Evolutionary conservation across 176 grass and related monocot genomes (phyloP), one percentile per base, ranked within the genome.

Genomic region (Oryza punctata): DNA sequence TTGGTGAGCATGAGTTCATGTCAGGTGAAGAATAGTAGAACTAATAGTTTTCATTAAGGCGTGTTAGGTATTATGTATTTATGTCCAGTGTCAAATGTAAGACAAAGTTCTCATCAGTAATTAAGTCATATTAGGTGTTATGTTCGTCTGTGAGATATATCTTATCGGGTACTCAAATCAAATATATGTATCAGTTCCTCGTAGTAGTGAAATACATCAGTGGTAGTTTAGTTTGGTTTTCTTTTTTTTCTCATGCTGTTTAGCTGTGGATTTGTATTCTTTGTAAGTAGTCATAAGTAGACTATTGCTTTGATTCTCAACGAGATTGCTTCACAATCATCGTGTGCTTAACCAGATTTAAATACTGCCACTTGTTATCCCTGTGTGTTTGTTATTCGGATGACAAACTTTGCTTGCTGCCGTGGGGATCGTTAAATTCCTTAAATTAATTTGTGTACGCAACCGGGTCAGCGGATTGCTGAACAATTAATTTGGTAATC

Each of bases 91-190:
- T 24, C n/a, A 24, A 24, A 24, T 11, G 52, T 18, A 16, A 16
- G 47, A 4, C 46, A 49, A 6, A 35, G 6, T 59, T 6, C 15
- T 78, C 0, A 16, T 65, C 46, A 5, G 16, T 8, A 49, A 10
- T 5, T 19, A 49, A 73, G 14, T 73, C 29, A 26, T 72, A 43
- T 47, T 40, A 15, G 6, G 26, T 24, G 43, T 2, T 21, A 45
- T 45, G 69, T 24, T 59, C 61, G 0, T 67, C 40, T 81, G 72
- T 72, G 81, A 65, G 65, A 70, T 75, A 25, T 61, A 16, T 26
- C 64, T 21, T 68, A 7, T 47, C 6, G 13, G 41, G 5, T 82
- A 3, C 3, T 47, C 12, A 21, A 63, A 1, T 32, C 32, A 33
- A 33, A 3, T 33, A 33, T 82, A 33, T 35, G 33, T 35, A 35